Evolutionary conservation across 495 filamentous ascomycete genomes (phyloP).

Genomic region (Hyphodiscus hymeniophilus): DNA sequence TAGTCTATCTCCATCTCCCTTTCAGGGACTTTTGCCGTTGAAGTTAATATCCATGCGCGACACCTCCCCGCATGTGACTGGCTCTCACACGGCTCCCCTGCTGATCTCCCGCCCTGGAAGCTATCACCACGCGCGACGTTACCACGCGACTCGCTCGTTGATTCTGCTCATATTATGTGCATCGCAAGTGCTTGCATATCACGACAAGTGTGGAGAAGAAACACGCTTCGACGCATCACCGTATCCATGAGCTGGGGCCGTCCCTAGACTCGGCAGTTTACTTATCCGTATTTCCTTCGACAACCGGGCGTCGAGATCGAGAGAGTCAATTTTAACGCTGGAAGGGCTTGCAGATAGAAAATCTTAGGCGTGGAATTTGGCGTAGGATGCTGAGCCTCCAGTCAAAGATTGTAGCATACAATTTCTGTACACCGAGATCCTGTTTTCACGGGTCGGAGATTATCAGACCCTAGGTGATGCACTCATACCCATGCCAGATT

Average conservation of each 20-base stretch:
- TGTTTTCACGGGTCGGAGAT: background rate
- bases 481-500: background rate
- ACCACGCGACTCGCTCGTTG: conserved; percentile 7
- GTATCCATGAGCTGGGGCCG: background rate
- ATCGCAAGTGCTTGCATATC: conserved; percentile 10
- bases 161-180: background rate
- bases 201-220: background rate
- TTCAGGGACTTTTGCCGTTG: no score
- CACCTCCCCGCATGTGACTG: background rate
- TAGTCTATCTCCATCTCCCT: no score
- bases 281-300: background rate
- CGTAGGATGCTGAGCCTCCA: no score
- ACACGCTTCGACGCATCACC: no score
- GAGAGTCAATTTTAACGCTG: background rate
- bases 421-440: background rate
- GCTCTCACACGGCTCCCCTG: background rate
- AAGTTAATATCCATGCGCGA: background rate
- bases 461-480: background rate
- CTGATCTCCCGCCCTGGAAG: background rate
- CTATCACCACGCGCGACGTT: conserved; percentile 7
- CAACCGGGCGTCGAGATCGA: background rate
- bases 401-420: no score
- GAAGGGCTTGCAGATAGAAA: background rate
- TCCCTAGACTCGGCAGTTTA: background rate
- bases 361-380: no score